Evolutionary conservation across 2,329 filamentous ascomycete genomes (phyloP).

Genomic region (Talaromyces sp.): DNA sequence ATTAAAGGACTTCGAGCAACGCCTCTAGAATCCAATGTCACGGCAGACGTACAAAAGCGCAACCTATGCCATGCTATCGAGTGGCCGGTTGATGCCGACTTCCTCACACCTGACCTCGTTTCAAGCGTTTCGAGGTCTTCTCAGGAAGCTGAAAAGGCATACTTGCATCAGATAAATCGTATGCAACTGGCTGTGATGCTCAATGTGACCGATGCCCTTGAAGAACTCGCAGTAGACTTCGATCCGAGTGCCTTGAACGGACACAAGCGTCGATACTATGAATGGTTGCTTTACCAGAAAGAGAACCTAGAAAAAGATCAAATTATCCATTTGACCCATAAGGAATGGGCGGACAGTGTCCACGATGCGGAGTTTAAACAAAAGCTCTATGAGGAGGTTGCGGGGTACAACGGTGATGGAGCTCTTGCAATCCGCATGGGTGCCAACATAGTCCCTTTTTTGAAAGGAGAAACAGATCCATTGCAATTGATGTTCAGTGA

Average conservation of each 20-base stretch:
- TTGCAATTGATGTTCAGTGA: slow-evolving; percentile 37
- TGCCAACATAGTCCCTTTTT: slow-evolving; percentile 29
- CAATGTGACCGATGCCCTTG: slow-evolving; percentile 31
- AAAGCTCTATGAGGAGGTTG: slow-evolving; percentile 26
- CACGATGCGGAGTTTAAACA: slow-evolving; percentile 26
- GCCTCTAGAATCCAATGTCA: slow-evolving; percentile 28
- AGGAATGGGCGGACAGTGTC: slow-evolving; percentile 25
- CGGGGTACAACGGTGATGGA: slow-evolving; percentile 30
- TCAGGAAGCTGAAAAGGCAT: slow-evolving; percentile 18
- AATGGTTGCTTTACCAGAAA: slow-evolving; percentile 31
- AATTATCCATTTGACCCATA: slow-evolving; percentile 28
- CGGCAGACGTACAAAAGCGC: slow-evolving; percentile 20
- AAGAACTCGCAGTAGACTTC: slow-evolving; percentile 23
- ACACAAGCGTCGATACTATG: slow-evolving; percentile 31
- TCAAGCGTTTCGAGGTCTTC: neutral
- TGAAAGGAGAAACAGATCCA: slow-evolving; percentile 32
- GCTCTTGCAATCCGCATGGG: slow-evolving; percentile 34
- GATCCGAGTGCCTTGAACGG: slow-evolving; percentile 23
- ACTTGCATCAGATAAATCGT: slow-evolving; percentile 25
- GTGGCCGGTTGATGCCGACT: slow-evolving; percentile 23
- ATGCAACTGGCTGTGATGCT: slow-evolving; percentile 34
- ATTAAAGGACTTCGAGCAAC: slow-evolving; percentile 32
- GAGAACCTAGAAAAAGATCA: slow-evolving; percentile 23
- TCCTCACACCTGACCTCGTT: slow-evolving; percentile 4
- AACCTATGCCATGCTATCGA: slow-evolving; percentile 29